A percentile compares a stretch with the other conserved stretches of the same genome.
phyloP scores from a whole-genome alignment of 2,329 filamentous ascomycete genomes.

The Colletotrichum melonis region DNA sequence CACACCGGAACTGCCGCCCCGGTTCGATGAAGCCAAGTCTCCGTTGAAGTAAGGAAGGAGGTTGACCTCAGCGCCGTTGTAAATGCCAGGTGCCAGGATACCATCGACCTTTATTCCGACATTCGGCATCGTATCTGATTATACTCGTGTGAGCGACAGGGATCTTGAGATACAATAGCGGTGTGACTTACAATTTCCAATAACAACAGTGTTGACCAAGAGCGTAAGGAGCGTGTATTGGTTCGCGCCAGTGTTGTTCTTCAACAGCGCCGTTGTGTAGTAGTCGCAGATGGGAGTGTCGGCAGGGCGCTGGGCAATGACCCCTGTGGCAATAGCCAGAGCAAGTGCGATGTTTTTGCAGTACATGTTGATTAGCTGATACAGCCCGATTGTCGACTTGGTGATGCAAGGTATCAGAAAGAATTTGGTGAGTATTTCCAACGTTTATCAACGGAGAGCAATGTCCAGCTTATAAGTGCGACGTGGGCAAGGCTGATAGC shows the following conservation, averaged over 20 bases:
- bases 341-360: slow-evolving; percentile 40
- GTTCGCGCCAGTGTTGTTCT: slow-evolving; percentile 68
- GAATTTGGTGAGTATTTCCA: neutral
- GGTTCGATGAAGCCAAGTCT: slow-evolving; percentile 63
- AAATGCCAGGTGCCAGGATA: slow-evolving; percentile 63
- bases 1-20: slow-evolving; percentile 54
- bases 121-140: slow-evolving; percentile 62
- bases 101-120: slow-evolving; percentile 65
- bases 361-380: slow-evolving; percentile 40
- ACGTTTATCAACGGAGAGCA: neutral
- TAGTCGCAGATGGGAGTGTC: slow-evolving; percentile 70
- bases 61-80: slow-evolving; percentile 63
- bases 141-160: neutral
- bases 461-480: neutral
- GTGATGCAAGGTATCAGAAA: neutral
- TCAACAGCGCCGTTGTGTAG: slow-evolving; percentile 70
- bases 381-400: neutral
- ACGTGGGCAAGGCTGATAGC: neutral
- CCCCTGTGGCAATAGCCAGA: slow-evolving; percentile 41
- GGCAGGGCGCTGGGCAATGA: slow-evolving; percentile 57
- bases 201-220: slow-evolving; percentile 72
- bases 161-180: accelerated
- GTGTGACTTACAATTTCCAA: slow-evolving; percentile 65
- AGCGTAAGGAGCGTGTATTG: slow-evolving; percentile 66
- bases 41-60: slow-evolving; percentile 71